Evolutionary conservation across 2,329 filamentous ascomycete genomes (phyloP).

Genomic region (Ophiobolus disseminans): DNA sequence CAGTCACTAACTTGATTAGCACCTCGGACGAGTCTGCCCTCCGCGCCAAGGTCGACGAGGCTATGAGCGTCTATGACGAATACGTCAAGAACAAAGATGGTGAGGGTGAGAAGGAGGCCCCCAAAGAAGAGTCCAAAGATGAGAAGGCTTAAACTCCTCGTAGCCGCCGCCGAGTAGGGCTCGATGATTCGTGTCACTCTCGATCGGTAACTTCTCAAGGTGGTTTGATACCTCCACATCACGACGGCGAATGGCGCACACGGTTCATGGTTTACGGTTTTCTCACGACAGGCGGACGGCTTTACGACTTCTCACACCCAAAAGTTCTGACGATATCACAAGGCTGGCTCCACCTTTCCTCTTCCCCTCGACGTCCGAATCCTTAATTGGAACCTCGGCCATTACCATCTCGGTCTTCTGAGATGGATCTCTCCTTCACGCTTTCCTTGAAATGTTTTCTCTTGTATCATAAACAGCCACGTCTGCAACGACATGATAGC

Average conservation of each 20-base stretch:
- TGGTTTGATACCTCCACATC: conserved; percentile 36
- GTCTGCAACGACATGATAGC: conserved; percentile 38
- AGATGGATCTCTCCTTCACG: conserved; percentile 22
- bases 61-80: conserved; percentile 95
- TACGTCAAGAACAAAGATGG: conserved; percentile 86
- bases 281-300: conserved; percentile 36
- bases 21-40: conserved; percentile 90
- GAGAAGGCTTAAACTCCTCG: conserved; percentile 51
- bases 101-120: conserved; percentile 46
- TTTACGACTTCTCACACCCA: conserved; percentile 45
- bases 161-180: conserved; percentile 40
- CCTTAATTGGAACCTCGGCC: conserved; percentile 40
- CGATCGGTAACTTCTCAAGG: conserved; percentile 33
- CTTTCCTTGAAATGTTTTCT: conserved; percentile 35
- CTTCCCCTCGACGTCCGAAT: conserved; percentile 26
- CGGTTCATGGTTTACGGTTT: conserved; percentile 33
- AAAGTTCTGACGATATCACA: conserved; percentile 44
- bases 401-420: conserved; percentile 16
- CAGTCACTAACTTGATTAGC: conserved; percentile 58
- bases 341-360: conserved; percentile 24
- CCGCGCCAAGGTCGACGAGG: conserved; percentile 95
- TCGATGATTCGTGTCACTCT: conserved; percentile 36
- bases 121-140: conserved; percentile 56
- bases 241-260: conserved; percentile 46
- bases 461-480: conserved; percentile 44